A percentile compares a stretch with the other conserved stretches of the same genome.
Conservation (phyloP, 2,329 filamentous ascomycete species). For the Shiraia sp. region DNA sequence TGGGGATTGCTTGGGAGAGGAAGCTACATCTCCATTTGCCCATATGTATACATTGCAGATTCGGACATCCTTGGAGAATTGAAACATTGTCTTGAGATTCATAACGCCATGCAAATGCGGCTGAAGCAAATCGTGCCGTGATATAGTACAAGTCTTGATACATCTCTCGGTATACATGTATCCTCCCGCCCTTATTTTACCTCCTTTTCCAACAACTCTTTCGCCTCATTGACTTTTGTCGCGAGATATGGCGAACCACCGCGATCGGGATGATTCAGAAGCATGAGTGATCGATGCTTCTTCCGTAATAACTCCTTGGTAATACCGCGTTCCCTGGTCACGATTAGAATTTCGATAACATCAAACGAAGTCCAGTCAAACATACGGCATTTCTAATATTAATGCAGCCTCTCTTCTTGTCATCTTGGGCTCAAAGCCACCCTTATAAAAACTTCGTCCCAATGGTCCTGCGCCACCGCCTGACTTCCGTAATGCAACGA, state of each 20-base stretch:
- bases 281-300: conserved; percentile 92
- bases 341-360: conserved; percentile 2
- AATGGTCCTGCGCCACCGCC: conserved; percentile 70
- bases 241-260: conserved; percentile 95
- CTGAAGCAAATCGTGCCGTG: conserved; percentile 13
- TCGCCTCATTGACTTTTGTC: conserved; percentile 98
- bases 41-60: too few relatives aligned
- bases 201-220: conserved; percentile 87
- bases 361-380: conserved; percentile 7
- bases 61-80: background rate
- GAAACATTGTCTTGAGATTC: background rate
- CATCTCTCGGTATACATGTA: conserved; percentile 2
- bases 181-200: conserved; percentile 24
- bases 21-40: too few relatives aligned
- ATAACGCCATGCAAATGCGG: conserved; percentile 28
- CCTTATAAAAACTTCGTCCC: conserved; percentile 95
- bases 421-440: conserved; percentile 97
- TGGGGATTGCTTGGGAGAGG: too few relatives aligned
- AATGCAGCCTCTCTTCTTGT: conserved; percentile 86
- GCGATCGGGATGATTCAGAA: conserved; percentile 96
- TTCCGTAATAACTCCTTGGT: conserved; percentile 95
- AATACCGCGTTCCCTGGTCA: conserved; percentile 74
- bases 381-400: conserved; percentile 87
- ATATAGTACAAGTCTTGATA: conserved; percentile 30
- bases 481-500: conserved; percentile 84